A percentile compares a stretch with the other conserved stretches of the same genome.
These are phyloP conservation scores for Hypoxylon fuscum DNA, from an alignment of 495 filamentous ascomycete species.

Conservation along the genomic window DNA sequence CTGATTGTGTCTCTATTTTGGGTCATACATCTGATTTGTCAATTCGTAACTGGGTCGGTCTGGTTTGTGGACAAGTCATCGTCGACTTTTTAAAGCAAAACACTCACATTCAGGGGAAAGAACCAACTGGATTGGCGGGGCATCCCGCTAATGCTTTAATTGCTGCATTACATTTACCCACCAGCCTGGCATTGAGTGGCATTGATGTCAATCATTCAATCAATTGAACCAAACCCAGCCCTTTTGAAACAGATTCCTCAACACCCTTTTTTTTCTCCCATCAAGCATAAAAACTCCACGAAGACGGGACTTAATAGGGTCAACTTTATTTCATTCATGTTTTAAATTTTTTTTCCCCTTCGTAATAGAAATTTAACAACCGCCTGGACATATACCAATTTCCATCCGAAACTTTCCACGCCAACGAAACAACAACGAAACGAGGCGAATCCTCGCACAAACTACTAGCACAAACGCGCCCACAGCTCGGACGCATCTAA, in stretches of 20 bases:
- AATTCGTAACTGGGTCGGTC: constrained; percentile 15
- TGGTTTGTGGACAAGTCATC: constrained; percentile 11
- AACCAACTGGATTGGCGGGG: background rate
- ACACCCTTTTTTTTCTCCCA: constrained; percentile 20
- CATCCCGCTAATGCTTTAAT: background rate
- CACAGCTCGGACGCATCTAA: constrained; percentile 24
- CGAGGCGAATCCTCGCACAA: constrained; percentile 9
- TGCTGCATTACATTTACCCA: constrained; percentile 19
- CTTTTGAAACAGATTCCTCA: constrained; percentile 29
- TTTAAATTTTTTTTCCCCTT: background rate
- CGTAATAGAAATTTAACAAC: constrained; percentile 9
- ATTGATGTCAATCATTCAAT: constrained; percentile 28
- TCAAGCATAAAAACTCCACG: constrained; percentile 5
- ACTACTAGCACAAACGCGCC: no score
- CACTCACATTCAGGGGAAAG: background rate
- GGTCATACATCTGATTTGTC: constrained; percentile 29
- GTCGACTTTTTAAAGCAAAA: background rate
- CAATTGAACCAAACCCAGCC: constrained; percentile 22
- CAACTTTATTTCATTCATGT: background rate
- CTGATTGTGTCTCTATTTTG: background rate
- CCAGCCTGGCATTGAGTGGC: constrained; percentile 5
- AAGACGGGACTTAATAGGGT: no score
- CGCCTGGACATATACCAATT: background rate
- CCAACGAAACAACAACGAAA: constrained; percentile 11
- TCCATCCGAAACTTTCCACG: background rate